Base-by-base conservation (phyloP, 2,329 filamentous ascomycete species). In the Phyllachora maydis region DNA sequence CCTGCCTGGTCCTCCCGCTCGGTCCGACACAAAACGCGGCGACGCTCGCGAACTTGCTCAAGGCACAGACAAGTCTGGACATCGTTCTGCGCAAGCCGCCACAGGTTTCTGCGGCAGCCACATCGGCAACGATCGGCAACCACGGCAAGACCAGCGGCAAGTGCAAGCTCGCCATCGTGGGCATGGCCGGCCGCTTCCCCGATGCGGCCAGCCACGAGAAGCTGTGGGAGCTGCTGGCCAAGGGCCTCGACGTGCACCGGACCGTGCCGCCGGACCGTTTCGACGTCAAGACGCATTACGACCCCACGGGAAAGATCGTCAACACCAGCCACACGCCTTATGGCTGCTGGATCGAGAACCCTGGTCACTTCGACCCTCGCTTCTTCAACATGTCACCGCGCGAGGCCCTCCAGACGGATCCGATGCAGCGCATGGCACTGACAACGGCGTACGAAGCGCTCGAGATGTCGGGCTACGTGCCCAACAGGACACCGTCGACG, bases 301-400 rank as follows among this genome's bases (percentile, higher is more conserved):
- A 83, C 37, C 62, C 70, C 4, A 68, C 66, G 5, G 72, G 74
- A 12, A 79, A 79, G 44, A 59, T 53, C 16, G 69, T 70, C 43
- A 83, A 82, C 50, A 81, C 75, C 28, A 75, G 66, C 25, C 70
- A 77, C 44, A 79, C 74, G 2, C 72, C 70, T 3, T 79, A 68
- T 35, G 76, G 76, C 10, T 78, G 73, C 49, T 82, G 54, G 52
- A 60, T 79, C 33, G 67, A 79, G 30, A 63, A 81, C 30, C 75
- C 76, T 0, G 74, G 74, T 26, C 54, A 74, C 22, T 85, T 85
- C 38, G 77, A 85, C 36, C 70, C 74, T n/a, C 59, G 71, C 1
- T 83, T 85, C 49, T 85, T 85, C 61, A 81, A 81, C 46, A 82
- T 85, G 70, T 82, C 75, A 17, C 75, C 76, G 5, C 65, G 74